Percentiles rank a stretch among this genome's conserved stretches.
Evolutionary conservation across 1,139 yeast genomes (phyloP).

Genomic region (Candida anutae): DNA sequence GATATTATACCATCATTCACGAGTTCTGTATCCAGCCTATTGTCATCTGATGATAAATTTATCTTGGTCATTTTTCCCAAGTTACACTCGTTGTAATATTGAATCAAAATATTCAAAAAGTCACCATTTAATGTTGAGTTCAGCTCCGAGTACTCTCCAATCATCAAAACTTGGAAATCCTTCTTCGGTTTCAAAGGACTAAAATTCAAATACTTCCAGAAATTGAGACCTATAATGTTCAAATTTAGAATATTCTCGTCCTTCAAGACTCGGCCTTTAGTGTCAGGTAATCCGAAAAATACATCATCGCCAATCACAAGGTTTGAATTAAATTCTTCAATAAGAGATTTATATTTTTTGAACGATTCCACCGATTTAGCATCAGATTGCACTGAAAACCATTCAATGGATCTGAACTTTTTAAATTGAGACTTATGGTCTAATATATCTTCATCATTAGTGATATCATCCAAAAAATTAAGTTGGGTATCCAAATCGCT

Average conservation of each 20-base stretch:
- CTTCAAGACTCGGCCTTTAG: conserved; percentile 25
- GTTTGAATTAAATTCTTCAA: conserved; percentile 8
- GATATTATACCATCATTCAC: conserved; percentile 28
- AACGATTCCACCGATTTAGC: conserved; percentile 13
- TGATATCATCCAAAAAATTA: conserved; percentile 32
- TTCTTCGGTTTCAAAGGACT: conserved; percentile 45
- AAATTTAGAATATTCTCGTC: conserved; percentile 25
- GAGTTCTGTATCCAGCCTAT: conserved; percentile 25
- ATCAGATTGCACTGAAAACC: conserved; percentile 25
- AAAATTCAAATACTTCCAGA: conserved; percentile 53
- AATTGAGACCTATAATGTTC: conserved; percentile 29
- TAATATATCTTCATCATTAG: conserved; percentile 21
- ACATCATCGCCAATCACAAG: conserved; percentile 8
- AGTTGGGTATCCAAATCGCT: conserved; percentile 25
- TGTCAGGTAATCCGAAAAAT: conserved; percentile 16
- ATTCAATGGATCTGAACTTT: conserved; percentile 22
- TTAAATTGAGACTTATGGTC: conserved; percentile 23
- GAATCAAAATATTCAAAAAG: conserved; percentile 33
- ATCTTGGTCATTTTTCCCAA: conserved; percentile 39
- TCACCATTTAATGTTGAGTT: conserved; percentile 11
- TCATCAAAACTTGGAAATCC: conserved; percentile 45
- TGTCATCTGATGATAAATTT: conserved; percentile 22
- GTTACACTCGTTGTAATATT: conserved; percentile 39
- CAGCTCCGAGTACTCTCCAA: conserved; percentile 23
- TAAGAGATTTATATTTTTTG: conserved; percentile 15